Percentiles rank a stretch among this genome's conserved stretches.
These are phyloP conservation scores for Ogataea sp. DNA, from an alignment of 805 yeast species.

Conservation along the genomic window DNA sequence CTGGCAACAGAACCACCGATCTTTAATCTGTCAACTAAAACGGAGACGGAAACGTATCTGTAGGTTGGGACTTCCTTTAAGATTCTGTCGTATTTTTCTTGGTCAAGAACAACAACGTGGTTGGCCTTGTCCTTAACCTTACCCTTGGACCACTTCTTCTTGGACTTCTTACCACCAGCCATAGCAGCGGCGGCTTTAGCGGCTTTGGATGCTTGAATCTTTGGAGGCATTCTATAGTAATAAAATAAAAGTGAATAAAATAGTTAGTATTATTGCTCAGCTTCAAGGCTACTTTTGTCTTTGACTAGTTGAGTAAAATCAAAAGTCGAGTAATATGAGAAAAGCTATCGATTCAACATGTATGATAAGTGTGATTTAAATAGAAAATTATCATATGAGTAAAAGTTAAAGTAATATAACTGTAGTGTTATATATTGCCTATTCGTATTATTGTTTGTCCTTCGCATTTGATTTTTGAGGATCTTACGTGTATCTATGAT, in stretches of 20 bases:
- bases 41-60: slow-evolving; percentile 97
- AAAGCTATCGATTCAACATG: too few species aligned
- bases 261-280: slow-evolving; percentile 17
- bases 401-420: too few species aligned
- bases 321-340: too few species aligned
- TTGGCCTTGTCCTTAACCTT: slow-evolving; percentile 99
- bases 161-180: slow-evolving; percentile 99
- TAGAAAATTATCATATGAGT: too few species aligned
- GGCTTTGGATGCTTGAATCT: slow-evolving; percentile 98
- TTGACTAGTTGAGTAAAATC: too few species aligned
- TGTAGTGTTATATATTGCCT: too few species aligned
- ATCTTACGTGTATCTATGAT: too few species aligned
- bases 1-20: slow-evolving; percentile 99
- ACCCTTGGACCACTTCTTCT: slow-evolving; percentile 99
- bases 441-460: too few species aligned
- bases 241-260: neutral
- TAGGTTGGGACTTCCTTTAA: slow-evolving; percentile 98
- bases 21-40: slow-evolving; percentile 98
- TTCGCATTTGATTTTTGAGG: too few species aligned
- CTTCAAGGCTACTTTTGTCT: too few species aligned
- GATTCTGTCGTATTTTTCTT: slow-evolving; percentile 98
- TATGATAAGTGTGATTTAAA: too few species aligned
- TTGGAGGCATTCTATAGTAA: slow-evolving; percentile 82
- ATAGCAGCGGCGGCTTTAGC: slow-evolving; percentile 99
- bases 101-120: slow-evolving; percentile 95